Conservation (phyloP, 768 basidiomycete species). For the Naematelia aurantialba region DNA sequence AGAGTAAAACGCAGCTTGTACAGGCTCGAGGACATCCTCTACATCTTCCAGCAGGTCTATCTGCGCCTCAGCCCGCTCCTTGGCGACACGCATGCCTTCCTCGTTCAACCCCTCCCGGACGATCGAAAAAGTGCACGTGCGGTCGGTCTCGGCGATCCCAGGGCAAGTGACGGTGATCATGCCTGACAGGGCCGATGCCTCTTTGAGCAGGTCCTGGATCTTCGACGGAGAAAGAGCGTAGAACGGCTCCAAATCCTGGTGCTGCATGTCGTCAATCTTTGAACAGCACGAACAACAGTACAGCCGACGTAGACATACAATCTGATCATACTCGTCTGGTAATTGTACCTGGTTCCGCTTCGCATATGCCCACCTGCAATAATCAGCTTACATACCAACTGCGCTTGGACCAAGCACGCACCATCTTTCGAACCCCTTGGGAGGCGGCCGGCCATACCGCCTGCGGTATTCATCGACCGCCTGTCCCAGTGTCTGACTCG, state of each 20-base stretch:
- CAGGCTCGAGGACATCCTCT: constrained; percentile 28
- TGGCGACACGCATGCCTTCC: constrained; percentile 30
- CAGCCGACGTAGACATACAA: constrained; percentile 26
- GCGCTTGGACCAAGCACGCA: constrained; percentile 46
- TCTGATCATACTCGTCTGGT: constrained; percentile 50
- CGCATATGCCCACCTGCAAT: constrained; percentile 30
- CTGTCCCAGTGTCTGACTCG: constrained; percentile 33
- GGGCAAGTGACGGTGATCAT: constrained; percentile 43
- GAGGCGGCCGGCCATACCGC: constrained; percentile 40
- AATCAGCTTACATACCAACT: constrained; percentile 15
- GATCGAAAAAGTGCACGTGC: constrained; percentile 21
- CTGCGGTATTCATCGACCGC: constrained; percentile 45
- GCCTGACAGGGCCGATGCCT: constrained; percentile 25
- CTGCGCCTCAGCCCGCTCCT: constrained; percentile 37
- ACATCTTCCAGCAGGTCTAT: constrained; percentile 35
- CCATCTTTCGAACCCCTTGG: constrained; percentile 45
- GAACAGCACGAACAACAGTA: not conserved
- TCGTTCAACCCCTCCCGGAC: constrained; percentile 33
- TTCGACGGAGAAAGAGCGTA: constrained; percentile 28
- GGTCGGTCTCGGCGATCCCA: constrained; percentile 6
- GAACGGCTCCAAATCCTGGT: constrained; percentile 44
- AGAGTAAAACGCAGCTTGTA: constrained; percentile 40
- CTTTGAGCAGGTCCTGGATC: constrained; percentile 22
- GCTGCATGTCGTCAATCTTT: constrained; percentile 16
- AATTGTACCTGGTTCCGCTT: constrained; percentile 32